Conservation (phyloP, 2,329 filamentous ascomycete genomes). For the Teratosphaeria zuluensis region DNA sequence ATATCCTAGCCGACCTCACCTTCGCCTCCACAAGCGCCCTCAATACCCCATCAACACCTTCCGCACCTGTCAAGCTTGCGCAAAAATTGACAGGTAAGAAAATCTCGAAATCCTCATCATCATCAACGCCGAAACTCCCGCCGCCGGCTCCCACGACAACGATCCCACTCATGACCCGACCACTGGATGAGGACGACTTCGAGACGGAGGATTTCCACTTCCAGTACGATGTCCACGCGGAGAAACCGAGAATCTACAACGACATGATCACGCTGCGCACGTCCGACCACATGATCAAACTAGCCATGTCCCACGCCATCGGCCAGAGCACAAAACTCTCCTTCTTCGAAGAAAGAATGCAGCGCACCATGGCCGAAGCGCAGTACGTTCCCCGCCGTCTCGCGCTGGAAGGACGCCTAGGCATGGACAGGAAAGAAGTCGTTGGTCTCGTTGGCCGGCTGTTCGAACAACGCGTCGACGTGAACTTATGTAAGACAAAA, state of each 20-base stretch:
- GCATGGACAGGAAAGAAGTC: slow-evolving; percentile 86
- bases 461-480: slow-evolving; percentile 90
- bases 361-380: slow-evolving; percentile 82
- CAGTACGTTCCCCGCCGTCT: slow-evolving; percentile 85
- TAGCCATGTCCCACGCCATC: slow-evolving; percentile 95
- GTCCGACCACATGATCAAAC: slow-evolving; percentile 96
- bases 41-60: neutral
- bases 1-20: slow-evolving; percentile 86
- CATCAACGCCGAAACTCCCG: slow-evolving; percentile 18
- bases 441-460: slow-evolving; percentile 82
- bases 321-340: slow-evolving; percentile 94
- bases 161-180: slow-evolving; percentile 63
- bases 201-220: slow-evolving; percentile 99
- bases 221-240: slow-evolving; percentile 80
- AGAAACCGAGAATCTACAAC: slow-evolving; percentile 87
- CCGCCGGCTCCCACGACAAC: slow-evolving; percentile 33
- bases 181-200: slow-evolving; percentile 79
- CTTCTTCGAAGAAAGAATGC: slow-evolving; percentile 95
- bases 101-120: slow-evolving; percentile 10
- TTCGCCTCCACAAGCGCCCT: slow-evolving; percentile 49
- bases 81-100: neutral
- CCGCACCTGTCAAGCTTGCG: neutral
- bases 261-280: slow-evolving; percentile 97
- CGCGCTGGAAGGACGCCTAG: slow-evolving; percentile 78
- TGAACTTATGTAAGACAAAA: slow-evolving; percentile 78